phyloP scores from a whole-genome alignment of 2,329 filamentous ascomycete species.

The Colletotrichum musicola region DNA sequence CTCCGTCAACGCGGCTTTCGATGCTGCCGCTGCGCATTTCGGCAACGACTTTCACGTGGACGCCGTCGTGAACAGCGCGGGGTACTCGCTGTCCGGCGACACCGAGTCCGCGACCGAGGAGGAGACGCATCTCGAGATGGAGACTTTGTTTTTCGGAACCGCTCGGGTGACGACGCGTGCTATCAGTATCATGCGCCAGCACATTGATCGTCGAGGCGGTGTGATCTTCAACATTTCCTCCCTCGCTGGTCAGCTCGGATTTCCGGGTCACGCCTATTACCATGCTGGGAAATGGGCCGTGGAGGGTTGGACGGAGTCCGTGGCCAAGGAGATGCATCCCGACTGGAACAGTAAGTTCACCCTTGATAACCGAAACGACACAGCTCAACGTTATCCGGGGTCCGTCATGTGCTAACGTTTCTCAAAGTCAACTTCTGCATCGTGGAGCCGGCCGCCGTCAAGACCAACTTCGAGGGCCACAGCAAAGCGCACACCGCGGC shows the following conservation, averaged over 20 bases:
- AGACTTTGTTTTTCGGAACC: conserved; percentile 59
- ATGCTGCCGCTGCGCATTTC: conserved; percentile 47
- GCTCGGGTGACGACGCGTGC: conserved; percentile 53
- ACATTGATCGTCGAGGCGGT: conserved; percentile 33
- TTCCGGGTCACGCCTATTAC: conserved; percentile 43
- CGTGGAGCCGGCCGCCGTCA: conserved; percentile 57
- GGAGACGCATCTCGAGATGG: conserved; percentile 49
- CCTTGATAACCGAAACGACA: background rate
- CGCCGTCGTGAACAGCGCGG: conserved; percentile 50
- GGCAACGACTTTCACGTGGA: conserved; percentile 47
- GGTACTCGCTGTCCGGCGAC: conserved; percentile 47
- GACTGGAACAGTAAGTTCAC: conserved; percentile 41
- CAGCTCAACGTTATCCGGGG: no score
- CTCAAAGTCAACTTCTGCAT: conserved; percentile 50
- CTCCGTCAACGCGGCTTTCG: conserved; percentile 52
- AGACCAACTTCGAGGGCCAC: conserved; percentile 50
- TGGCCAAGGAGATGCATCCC: conserved; percentile 41
- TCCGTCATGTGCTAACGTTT: background rate
- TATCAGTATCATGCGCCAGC: conserved; percentile 53
- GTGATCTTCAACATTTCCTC: conserved; percentile 46
- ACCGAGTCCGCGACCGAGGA: conserved; percentile 44
- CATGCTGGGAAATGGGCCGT: conserved; percentile 44
- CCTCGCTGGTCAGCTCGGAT: conserved; percentile 38
- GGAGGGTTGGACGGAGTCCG: conserved; percentile 43
- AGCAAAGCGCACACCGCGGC: conserved; percentile 41